Evolutionary conservation across 371 early-diverging fungal genomes (phyloP).

Genomic region (Chytridium lagenaria): DNA sequence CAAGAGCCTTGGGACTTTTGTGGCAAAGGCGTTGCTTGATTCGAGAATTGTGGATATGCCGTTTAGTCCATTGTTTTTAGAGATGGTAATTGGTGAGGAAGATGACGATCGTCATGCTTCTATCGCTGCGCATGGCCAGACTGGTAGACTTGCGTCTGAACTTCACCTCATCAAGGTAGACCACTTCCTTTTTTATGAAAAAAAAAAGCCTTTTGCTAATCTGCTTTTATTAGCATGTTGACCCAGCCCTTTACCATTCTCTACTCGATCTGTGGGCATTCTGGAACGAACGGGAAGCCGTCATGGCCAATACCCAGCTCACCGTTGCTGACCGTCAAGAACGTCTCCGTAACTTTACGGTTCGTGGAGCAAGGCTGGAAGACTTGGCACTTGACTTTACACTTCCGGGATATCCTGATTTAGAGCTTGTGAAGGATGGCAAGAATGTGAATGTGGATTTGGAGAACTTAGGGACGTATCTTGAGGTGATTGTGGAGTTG

Average conservation of each 20-base stretch:
- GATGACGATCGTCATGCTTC: constrained; percentile 42
- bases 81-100: constrained; percentile 61
- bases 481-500: constrained; percentile 69
- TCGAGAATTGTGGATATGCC: constrained; percentile 86
- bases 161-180: constrained; percentile 8
- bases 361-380: constrained; percentile 57
- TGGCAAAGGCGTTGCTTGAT: constrained; percentile 90
- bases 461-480: constrained; percentile 76
- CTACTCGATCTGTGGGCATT: constrained; percentile 66
- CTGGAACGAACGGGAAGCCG: constrained; percentile 57
- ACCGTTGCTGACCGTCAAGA: constrained; percentile 25
- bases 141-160: constrained; percentile 18
- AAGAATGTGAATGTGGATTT: constrained; percentile 70
- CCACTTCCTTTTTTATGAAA: too few relatives aligned
- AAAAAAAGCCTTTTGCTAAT: too few relatives aligned
- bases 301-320: constrained; percentile 57
- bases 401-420: constrained; percentile 72
- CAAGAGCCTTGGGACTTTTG: constrained; percentile 74
- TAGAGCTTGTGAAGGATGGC: constrained; percentile 62
- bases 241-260: constrained; percentile 73
- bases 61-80: constrained; percentile 76
- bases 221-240: constrained; percentile 59
- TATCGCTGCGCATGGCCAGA: constrained; percentile 36
- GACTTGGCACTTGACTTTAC: constrained; percentile 83
- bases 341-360: constrained; percentile 37